These are phyloP conservation scores for Quercus dentata DNA, from an alignment of 306 rosid species.

Conservation along the genomic window DNA sequence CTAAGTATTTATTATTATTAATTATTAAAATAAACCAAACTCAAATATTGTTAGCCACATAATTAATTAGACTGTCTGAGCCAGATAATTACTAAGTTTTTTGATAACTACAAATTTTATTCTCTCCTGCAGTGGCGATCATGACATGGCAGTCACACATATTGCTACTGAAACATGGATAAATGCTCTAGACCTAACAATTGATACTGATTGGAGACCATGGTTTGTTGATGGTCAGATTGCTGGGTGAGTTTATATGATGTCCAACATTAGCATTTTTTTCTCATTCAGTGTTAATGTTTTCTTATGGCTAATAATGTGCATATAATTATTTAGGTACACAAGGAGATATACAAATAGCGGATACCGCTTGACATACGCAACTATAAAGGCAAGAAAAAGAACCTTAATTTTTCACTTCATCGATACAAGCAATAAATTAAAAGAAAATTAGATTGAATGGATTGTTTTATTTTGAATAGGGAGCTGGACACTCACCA, in stretches of 20 bases:
- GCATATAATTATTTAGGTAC: conserved; percentile 2
- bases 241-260: conserved; percentile 18
- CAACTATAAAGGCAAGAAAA: conserved; percentile 18
- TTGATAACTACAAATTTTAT: not conserved
- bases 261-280: not conserved
- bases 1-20: no score
- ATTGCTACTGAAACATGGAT: conserved; percentile 7
- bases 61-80: no score
- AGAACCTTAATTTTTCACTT: not conserved
- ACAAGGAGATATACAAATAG: conserved; percentile 12
- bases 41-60: no score
- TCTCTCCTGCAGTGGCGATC: conserved; percentile 15
- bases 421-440: not conserved
- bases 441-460: not conserved
- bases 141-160: conserved; percentile 16
- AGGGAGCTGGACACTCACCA: conserved; percentile 29
- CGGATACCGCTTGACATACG: conserved; percentile 23
- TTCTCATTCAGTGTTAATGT: not conserved
- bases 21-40: no score
- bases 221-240: conserved; percentile 11
- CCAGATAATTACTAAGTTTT: not conserved
- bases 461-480: not conserved
- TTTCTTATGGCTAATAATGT: not conserved
- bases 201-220: conserved; percentile 1
- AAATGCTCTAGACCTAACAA: not conserved